A percentile compares a stretch with the other conserved stretches of the same genome.
These are phyloP conservation scores for Shiraia sp. DNA, from an alignment of 2,329 filamentous ascomycete genomes.

Conservation along the genomic window DNA sequence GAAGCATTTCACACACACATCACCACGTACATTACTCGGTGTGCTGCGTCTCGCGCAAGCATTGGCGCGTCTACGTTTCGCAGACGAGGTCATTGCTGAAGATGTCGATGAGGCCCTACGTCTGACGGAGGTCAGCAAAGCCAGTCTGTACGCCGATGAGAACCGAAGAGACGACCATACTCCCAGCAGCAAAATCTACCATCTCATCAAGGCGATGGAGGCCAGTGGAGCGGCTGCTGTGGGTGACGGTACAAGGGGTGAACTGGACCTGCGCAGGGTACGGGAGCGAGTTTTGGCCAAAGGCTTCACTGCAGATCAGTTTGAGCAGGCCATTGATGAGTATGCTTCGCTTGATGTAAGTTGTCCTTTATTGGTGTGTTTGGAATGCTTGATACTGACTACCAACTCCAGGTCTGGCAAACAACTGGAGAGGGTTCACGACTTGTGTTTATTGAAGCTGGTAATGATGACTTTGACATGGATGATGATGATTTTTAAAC, in stretches of 20 bases:
- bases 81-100: slow-evolving; percentile 79
- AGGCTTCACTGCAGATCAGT: slow-evolving; percentile 95
- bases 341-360: slow-evolving; percentile 89
- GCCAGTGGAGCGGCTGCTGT: slow-evolving; percentile 82
- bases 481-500: slow-evolving; percentile 42
- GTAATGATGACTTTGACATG: slow-evolving; percentile 51
- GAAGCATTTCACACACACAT: slow-evolving; percentile 92
- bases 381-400: slow-evolving; percentile 32
- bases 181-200: slow-evolving; percentile 88
- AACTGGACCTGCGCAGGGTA: slow-evolving; percentile 85
- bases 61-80: slow-evolving; percentile 88
- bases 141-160: slow-evolving; percentile 78
- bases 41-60: slow-evolving; percentile 93
- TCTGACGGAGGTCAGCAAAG: slow-evolving; percentile 90
- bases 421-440: slow-evolving; percentile 58
- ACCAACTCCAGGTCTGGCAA: slow-evolving; percentile 54
- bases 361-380: slow-evolving; percentile 2
- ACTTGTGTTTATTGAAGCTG: slow-evolving; percentile 59
- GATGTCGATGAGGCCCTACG: slow-evolving; percentile 95
- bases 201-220: slow-evolving; percentile 85
- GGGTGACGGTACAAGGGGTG: slow-evolving; percentile 70
- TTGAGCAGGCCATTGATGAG: slow-evolving; percentile 82
- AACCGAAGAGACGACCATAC: slow-evolving; percentile 66
- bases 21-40: slow-evolving; percentile 88
- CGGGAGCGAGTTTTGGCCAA: slow-evolving; percentile 91